Base-by-base conservation (phyloP, 805 yeast species). In the Lipomyces sp. region DNA sequence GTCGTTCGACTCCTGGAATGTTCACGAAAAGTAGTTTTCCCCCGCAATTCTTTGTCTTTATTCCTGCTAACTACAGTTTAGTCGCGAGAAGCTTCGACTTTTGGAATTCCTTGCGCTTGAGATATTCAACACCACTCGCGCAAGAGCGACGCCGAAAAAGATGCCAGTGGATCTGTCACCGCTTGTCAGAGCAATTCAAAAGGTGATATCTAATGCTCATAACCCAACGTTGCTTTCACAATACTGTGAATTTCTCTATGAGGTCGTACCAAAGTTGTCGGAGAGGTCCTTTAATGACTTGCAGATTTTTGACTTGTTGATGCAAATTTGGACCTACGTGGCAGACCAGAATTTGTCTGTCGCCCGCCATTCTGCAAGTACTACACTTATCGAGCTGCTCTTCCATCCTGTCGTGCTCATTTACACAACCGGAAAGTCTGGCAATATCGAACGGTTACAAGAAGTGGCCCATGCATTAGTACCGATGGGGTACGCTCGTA, bases 401-500 rank as follows among this genome's bases (percentile, higher is more conserved):
- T 67, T 61, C 50, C 37, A 62, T 13, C 37, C 55, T n/a, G 42
- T 11, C 15, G 37, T 65, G 2, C 32, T 67, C 29, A 33, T 30
- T 5, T 15, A 15, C 29, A 51, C 64, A 3, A 15, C 57, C 29
- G n/a, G 18, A 6, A 35, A 2, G 4, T 32, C 35, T 13, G 30
- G 15, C n/a, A 11, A 10, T 4, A 2, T 33, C 6, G 32, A 30
- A 13, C 53, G 13, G 24, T 30, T 67, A n/a, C 39, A 13, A 13
- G 62, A 34, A 13, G 56, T 62, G 18, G 62, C 63, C 2, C 35
- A 45, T 2, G 60, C 51, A 15, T 11, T 67, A 6, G 59, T 67
- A 0, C 90, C 0, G 7, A 51, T 64, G 61, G 60, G 64, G 5
- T 81, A 74, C 62, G 87, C 90, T 0, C 83, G 97, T 76, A 85